A percentile compares a stretch with the other conserved stretches of the same genome.
Evolutionary conservation across 2,329 filamentous ascomycete genomes (phyloP).

Genomic region (Trichoderma sp.): DNA sequence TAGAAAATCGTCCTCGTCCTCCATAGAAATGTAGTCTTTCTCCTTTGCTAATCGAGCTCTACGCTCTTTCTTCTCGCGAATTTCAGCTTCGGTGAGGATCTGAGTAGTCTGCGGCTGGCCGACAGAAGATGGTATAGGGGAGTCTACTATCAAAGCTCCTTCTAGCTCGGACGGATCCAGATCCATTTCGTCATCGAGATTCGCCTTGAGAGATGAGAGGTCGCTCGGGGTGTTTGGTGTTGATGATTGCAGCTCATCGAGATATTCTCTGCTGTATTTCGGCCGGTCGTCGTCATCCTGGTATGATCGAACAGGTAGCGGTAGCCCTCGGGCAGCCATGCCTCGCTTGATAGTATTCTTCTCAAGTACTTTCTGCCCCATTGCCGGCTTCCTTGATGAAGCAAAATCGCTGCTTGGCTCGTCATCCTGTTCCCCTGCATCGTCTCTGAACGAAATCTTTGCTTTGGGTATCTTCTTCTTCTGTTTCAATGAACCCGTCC

Average conservation of each 20-base stretch:
- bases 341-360: slow-evolving; percentile 63
- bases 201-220: slow-evolving; percentile 46
- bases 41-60: slow-evolving; percentile 75
- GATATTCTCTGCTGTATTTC: slow-evolving; percentile 81
- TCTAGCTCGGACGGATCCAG: slow-evolving; percentile 63
- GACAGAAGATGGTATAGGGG: slow-evolving; percentile 34
- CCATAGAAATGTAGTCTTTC: slow-evolving; percentile 66
- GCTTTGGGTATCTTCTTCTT: slow-evolving; percentile 64
- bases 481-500: slow-evolving; percentile 54
- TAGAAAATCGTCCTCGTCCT: slow-evolving; percentile 53
- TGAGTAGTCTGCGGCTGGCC: slow-evolving; percentile 39
- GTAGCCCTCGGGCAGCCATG: slow-evolving; percentile 50
- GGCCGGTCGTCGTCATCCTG: slow-evolving; percentile 69
- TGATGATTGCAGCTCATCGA: slow-evolving; percentile 81
- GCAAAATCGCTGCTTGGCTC: slow-evolving; percentile 53
- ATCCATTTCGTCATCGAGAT: slow-evolving; percentile 54
- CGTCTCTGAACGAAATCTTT: slow-evolving; percentile 74
- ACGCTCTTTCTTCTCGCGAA: slow-evolving; percentile 86
- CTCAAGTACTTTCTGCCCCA: slow-evolving; percentile 66
- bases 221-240: slow-evolving; percentile 81
- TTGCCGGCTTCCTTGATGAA: slow-evolving; percentile 65
- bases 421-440: slow-evolving; percentile 51
- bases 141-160: slow-evolving; percentile 65
- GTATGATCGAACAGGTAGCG: slow-evolving; percentile 50
- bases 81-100: slow-evolving; percentile 82